Evolutionary conservation across 495 filamentous ascomycete species (phyloP), one percentile per base, ranked within the genome.

Genomic region (Cudoniella acicularis): DNA sequence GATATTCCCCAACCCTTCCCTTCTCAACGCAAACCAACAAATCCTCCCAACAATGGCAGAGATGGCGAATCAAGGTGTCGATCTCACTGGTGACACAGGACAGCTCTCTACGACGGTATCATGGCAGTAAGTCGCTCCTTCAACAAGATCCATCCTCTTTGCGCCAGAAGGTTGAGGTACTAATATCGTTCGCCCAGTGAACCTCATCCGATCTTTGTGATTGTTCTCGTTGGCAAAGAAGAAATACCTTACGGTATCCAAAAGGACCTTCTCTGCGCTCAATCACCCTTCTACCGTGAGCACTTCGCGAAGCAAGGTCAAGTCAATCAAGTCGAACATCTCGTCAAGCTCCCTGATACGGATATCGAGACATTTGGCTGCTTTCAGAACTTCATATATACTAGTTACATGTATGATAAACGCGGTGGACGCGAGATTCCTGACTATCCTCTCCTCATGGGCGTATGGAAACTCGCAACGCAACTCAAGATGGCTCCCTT

Each of bases 211-310:
- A 69, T 78, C 20, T 80, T 82, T 52, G 76, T 77, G 41, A 78
- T 81, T 27, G 67, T 77, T 54, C 64, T 82, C 1, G 74, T 81
- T 25, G 79, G 80, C n/a, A 65, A 71, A 13, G 71, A 80, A 0
- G 74, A 78, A 50, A 42, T 58, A 9, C 75, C 79, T n/a, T 83
- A 77, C 24, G 79, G 77, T 20, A 77, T 83, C 52, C 80, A 82
- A 59, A 79, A 78, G 52, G 78, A 82, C 61, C 79, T 80, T 55
- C 72, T 83, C 13, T 75, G 73, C 41, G 69, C 75, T 17, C 79
- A 79, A 52, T 81, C 77, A 0, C 60, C 75, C 3, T 75, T 67
- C 57, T 83, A 76, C 61, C 70, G 64, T 4, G 52, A 70, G 10
- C 67, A 71, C 43, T 82, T 82, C 46, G 61, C 62, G n/a, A 67